These are phyloP conservation scores for Exophiala aquamarina DNA, from an alignment of 2,329 filamentous ascomycete species.

Conservation along the genomic window DNA sequence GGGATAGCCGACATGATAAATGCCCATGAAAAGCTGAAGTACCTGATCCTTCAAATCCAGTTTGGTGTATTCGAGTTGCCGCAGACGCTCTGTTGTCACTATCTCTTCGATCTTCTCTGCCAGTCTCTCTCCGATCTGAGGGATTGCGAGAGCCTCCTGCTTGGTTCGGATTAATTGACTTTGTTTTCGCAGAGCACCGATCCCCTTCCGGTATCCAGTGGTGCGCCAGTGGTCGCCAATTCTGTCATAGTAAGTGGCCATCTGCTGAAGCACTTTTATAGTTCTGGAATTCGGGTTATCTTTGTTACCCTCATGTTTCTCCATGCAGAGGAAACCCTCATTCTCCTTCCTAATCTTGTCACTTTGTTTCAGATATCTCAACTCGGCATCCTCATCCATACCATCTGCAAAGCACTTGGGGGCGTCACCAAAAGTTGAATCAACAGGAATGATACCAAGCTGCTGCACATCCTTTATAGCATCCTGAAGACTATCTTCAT, in stretches of 20 bases:
- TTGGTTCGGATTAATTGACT: constrained; percentile 63
- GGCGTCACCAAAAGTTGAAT: constrained; percentile 5
- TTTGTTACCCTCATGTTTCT: constrained; percentile 49
- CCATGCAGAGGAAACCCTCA: constrained; percentile 60
- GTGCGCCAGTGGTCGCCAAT: constrained; percentile 76
- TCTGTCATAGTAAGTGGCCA: constrained; percentile 74
- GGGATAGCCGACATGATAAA: constrained; percentile 74
- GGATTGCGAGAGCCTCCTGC: constrained; percentile 66
- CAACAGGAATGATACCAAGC: background rate
- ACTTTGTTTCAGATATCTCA: background rate
- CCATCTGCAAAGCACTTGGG: background rate
- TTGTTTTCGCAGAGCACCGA: constrained; percentile 70
- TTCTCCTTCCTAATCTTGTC: constrained; percentile 22
- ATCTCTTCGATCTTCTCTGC: constrained; percentile 91
- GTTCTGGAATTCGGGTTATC: constrained; percentile 72
- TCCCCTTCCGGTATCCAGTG: constrained; percentile 73
- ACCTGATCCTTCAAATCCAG: constrained; percentile 65
- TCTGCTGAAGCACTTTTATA: constrained; percentile 73
- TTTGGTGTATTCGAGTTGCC: constrained; percentile 69
- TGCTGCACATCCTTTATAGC: constrained; percentile 18
- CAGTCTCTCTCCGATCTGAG: constrained; percentile 69
- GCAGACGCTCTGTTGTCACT: constrained; percentile 68
- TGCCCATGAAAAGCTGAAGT: constrained; percentile 69
- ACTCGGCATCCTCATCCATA: constrained; percentile 1
- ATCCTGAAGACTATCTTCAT: constrained; percentile 33